Evolutionary conservation across 345 rosid genomes (phyloP), one percentile per base, ranked within the genome.

Genomic region (Gossypium herbaceum): DNA sequence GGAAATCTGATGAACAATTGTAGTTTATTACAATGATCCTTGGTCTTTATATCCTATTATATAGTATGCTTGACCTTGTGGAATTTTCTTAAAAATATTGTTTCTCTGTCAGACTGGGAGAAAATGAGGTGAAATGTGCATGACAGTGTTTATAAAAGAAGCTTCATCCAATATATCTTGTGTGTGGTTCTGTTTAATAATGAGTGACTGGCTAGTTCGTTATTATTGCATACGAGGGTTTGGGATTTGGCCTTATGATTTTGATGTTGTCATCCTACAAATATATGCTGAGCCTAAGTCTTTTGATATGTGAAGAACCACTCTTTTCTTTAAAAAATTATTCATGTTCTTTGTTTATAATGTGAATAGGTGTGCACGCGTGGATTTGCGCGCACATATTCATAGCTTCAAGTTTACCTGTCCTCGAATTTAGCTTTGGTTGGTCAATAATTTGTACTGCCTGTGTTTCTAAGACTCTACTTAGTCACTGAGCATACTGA

Each of bases 401-500:
- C 82, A 78, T 75, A 56, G 76, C 77, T 84, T 73, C 82, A 76
- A 80, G 83, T 84, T 86, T 88, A 83, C 81, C 79, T 77, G 75
- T 84, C 76, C 75, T 72, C 57, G 73, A 81, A 74, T 77, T 85
- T 85, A 51, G 83, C 81, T 81, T 86, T 82, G 77, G 82, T 85
- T 82, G 78, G 82, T 81, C 85, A 81, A 81, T 82, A 77, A 29
- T 82, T 82, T 80, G 81, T 86, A 79, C 78, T 84, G 80, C 82
- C 77, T 84, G 80, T 86, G 86, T 80, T 87, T 81, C 78, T 78
- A 78, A 81, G 81, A 81, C 81, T 80, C 81, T 85, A 82, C 85
- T 82, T 75, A 85, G 84, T 90, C 84, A 85, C 84, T 86, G 82
- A 85, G 83, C 85, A 72, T 85, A 80, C 72, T 71, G 85, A 79